These are phyloP conservation scores for Phytophthora palmivora DNA, from an alignment of 352 stramenopile species.

Conservation along the genomic window DNA sequence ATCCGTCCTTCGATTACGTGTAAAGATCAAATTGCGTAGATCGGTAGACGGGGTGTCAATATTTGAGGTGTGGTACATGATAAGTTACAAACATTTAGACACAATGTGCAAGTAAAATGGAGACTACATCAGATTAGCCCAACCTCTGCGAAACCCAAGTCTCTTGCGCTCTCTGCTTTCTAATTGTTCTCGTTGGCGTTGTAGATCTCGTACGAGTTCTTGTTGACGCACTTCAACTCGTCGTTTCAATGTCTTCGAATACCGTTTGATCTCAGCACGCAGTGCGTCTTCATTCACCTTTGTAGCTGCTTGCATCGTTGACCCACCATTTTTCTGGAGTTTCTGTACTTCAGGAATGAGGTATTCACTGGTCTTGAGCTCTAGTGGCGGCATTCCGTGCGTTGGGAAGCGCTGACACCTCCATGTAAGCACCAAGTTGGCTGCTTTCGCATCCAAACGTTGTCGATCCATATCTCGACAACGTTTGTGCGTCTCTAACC, in stretches of 20 bases:
- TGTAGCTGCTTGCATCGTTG: slow-evolving; percentile 6
- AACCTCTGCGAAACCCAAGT: slow-evolving; percentile 28
- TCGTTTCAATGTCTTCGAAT: slow-evolving; percentile 43
- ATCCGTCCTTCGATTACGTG: slow-evolving; percentile 10
- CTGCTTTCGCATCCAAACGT: slow-evolving; percentile 30
- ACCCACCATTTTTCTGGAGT: slow-evolving; percentile 26
- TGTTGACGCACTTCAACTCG: slow-evolving; percentile 46
- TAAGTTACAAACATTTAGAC: slow-evolving; percentile 12
- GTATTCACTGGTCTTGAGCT: slow-evolving; percentile 45
- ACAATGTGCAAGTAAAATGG: slow-evolving; percentile 4
- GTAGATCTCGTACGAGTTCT: slow-evolving; percentile 41
- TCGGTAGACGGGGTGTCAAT: slow-evolving; percentile 21
- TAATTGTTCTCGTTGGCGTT: slow-evolving; percentile 46
- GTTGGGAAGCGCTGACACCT: slow-evolving; percentile 58
- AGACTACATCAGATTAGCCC: slow-evolving; percentile 19
- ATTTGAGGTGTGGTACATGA: slow-evolving; percentile 16
- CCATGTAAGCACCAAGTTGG: slow-evolving; percentile 42
- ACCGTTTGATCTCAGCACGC: slow-evolving; percentile 48
- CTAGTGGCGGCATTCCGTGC: slow-evolving; percentile 46
- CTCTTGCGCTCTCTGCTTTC: slow-evolving; percentile 50
- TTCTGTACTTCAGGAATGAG: slow-evolving; percentile 48
- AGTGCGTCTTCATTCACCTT: slow-evolving; percentile 51
- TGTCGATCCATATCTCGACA: slow-evolving; percentile 18
- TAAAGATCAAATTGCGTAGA: slow-evolving; percentile 1
- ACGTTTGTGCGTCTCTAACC: slow-evolving; percentile 13